Percentiles rank a stretch among this genome's conserved stretches.
These are phyloP conservation scores for Gypsophila paniculata DNA, from an alignment of 179 eudicot genomes.

Conservation along the genomic window DNA sequence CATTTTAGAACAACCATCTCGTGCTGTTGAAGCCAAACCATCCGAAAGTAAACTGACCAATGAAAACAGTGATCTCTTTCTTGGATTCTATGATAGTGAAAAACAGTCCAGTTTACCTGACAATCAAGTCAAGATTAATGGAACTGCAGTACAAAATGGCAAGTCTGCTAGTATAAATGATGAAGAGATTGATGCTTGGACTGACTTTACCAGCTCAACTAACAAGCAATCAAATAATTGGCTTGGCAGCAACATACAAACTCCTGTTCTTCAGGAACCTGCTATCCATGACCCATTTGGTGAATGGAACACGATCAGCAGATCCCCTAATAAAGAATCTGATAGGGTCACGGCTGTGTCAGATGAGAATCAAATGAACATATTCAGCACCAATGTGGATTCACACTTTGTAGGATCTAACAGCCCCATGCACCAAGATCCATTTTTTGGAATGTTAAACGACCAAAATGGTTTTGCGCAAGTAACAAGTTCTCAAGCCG, in stretches of 20 bases:
- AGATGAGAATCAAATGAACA: constrained; percentile 25
- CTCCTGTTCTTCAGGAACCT: constrained; percentile 20
- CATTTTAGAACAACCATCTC: constrained; percentile 17
- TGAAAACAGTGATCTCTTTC: constrained; percentile 24
- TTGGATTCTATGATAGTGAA: constrained; percentile 19
- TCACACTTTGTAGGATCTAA: constrained; percentile 35
- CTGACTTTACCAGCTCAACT: constrained; percentile 36
- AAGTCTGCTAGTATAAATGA: constrained; percentile 22
- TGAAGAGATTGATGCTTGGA: constrained; percentile 39
- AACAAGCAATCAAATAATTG: constrained; percentile 14
- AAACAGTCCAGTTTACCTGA: constrained; percentile 11
- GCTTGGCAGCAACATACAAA: constrained; percentile 21
- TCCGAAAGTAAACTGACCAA: constrained; percentile 18
- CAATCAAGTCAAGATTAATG: constrained; percentile 21
- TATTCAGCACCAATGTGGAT: constrained; percentile 33
- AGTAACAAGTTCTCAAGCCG: constrained; percentile 24
- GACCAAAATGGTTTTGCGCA: constrained; percentile 29
- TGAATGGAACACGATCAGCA: constrained; percentile 56
- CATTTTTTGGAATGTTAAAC: constrained; percentile 31
- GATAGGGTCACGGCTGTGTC: constrained; percentile 22
- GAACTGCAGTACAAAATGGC: constrained; percentile 13
- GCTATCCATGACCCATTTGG: constrained; percentile 38
- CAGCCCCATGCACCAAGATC: constrained; percentile 37
- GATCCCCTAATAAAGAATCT: constrained; percentile 36
- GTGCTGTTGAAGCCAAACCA: constrained; percentile 19